These are phyloP conservation scores for Paraphoma sp. DNA, from an alignment of 2,329 filamentous ascomycete species.

Conservation along the genomic window DNA sequence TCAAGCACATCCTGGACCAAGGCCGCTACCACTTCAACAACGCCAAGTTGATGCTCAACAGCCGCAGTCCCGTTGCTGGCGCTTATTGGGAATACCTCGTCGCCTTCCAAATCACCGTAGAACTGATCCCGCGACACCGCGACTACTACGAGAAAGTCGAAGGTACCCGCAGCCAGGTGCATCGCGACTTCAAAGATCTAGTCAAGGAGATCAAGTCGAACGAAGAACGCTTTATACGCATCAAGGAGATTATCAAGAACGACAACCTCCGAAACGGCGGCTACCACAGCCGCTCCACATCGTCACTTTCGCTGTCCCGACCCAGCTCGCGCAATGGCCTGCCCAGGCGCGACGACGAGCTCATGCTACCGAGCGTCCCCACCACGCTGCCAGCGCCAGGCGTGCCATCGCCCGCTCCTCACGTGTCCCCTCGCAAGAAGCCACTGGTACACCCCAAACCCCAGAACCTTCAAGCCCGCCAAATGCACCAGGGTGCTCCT, in stretches of 20 bases:
- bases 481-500: slow-evolving; percentile 51
- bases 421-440: slow-evolving; percentile 34
- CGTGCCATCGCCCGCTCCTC: slow-evolving; percentile 15
- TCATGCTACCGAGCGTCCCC: slow-evolving; percentile 46
- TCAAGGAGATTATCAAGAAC: slow-evolving; percentile 59
- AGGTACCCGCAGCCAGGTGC: slow-evolving; percentile 57
- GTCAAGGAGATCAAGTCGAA: slow-evolving; percentile 41
- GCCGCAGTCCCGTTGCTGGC: slow-evolving; percentile 65
- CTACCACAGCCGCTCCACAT: slow-evolving; percentile 23
- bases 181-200: slow-evolving; percentile 53
- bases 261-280: slow-evolving; percentile 66
- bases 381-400: slow-evolving; percentile 27
- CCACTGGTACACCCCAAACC: slow-evolving; percentile 70
- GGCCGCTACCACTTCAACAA: slow-evolving; percentile 51
- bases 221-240: slow-evolving; percentile 53
- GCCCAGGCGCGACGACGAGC: slow-evolving; percentile 33
- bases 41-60: slow-evolving; percentile 60
- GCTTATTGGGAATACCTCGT: slow-evolving; percentile 86
- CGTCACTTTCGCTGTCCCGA: slow-evolving; percentile 14
- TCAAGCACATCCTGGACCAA: slow-evolving; percentile 48
- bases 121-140: slow-evolving; percentile 76
- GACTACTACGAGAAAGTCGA: slow-evolving; percentile 71
- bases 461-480: slow-evolving; percentile 68
- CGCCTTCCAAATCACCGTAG: slow-evolving; percentile 78
- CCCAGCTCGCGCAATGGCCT: slow-evolving; percentile 27